A percentile compares a stretch with the other conserved stretches of the same genome.
phyloP scores from a whole-genome alignment of 163 green algal species.

The Volvox carteri region DNA sequence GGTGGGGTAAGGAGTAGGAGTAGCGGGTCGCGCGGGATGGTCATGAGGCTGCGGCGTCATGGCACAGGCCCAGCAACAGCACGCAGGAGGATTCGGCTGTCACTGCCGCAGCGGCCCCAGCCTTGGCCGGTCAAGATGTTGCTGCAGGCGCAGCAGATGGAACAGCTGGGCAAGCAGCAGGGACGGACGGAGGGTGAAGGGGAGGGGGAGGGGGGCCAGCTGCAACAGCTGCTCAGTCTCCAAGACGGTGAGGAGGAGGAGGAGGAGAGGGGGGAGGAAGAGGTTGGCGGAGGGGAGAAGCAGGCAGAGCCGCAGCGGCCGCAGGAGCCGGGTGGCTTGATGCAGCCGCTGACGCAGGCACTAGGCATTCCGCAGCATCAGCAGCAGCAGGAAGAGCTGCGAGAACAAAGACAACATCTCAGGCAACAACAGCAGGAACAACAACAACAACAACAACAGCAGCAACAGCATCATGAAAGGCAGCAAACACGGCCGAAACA shows the following conservation, averaged over 20 bases:
- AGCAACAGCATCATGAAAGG: neutral
- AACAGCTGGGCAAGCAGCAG: neutral
- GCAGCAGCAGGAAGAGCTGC: too few species aligned
- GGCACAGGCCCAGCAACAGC: neutral
- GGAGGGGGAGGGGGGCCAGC: neutral
- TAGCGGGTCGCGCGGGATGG: neutral
- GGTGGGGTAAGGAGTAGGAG: too few species aligned
- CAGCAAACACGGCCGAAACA: neutral
- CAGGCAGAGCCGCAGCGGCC: neutral
- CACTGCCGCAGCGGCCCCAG: slow-evolving; percentile 24
- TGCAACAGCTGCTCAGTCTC: neutral
- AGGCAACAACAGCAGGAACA: neutral
- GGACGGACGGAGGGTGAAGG: neutral
- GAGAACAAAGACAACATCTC: too few species aligned
- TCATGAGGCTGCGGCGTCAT: slow-evolving; percentile 1
- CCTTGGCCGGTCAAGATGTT: slow-evolving; percentile 28
- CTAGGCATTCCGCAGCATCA: too few species aligned
- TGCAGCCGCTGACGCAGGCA: too few species aligned
- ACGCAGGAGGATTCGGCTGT: slow-evolving; percentile 20
- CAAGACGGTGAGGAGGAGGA: neutral
- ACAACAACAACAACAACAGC: neutral
- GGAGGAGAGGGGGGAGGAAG: neutral
- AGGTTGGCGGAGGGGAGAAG: neutral
- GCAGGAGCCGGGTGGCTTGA: neutral
- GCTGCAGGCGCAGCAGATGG: neutral